Evolutionary conservation across 108 stramenopile genomes (phyloP), one percentile per base, ranked within the genome.

Genomic region (Aurantiochytrium sp.): DNA sequence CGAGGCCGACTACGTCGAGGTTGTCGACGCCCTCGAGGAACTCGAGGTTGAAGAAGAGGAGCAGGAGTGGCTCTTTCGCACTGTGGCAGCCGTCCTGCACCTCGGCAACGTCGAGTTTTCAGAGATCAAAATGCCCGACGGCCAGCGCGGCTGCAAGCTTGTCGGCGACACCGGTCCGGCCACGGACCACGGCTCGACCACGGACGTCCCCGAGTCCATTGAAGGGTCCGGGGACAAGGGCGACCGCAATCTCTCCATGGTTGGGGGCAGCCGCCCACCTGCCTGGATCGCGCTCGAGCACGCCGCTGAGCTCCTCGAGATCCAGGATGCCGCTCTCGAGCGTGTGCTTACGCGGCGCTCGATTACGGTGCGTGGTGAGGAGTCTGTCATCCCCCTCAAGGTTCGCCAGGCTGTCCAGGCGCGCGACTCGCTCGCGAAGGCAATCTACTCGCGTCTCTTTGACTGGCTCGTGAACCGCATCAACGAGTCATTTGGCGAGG

Each of bases 31-130:
- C n/a, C 60, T 88, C 58, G 49, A 51, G 25, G 58, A 42, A 35
- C 47, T 92, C 14, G 19, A 88, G 73, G 64, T 90, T 60, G 25
- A 59, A 14, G 29, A 53, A 18, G 91, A 88, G 5, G 92, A 91
- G 44, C 5, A 88, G 21, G 4, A 43, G 87, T 35, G 21, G 29
- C 58, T 91, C 44, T 87, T 91, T 44, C 44, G 45, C 21, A 59
- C 91, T 47, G 89, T 90, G 23, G 93, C 93, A 16, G 93, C 91
- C 25, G 87, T 93, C 44, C 53, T 91, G 59, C 92, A 92, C 87
- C 53, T 93, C 4, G 93, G 92, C 25, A 91, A 92, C 72, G 94
- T 97, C 29, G 89, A 91, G 16, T 98, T 98, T 90, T 92, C 95
- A 19, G 57, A 6, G 47, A 58, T 5, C 43, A 88, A 88, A 51